Percentiles rank a stretch among this genome's conserved stretches.
These are phyloP conservation scores for Phoma herbarum DNA, from an alignment of 2,329 filamentous ascomycete species.

Conservation along the genomic window DNA sequence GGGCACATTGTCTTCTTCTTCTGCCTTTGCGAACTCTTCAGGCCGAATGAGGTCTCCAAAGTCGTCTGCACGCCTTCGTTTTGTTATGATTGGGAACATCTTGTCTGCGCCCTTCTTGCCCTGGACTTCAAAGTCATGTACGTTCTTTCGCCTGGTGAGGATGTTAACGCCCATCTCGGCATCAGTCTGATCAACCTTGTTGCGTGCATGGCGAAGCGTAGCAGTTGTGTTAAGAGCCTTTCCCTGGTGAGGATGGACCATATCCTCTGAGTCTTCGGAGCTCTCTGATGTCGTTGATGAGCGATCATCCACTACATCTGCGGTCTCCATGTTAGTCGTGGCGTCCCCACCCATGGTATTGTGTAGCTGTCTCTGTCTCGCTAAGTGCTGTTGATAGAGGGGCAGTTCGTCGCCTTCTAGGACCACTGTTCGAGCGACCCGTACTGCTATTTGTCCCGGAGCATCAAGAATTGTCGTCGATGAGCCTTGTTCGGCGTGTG, in stretches of 20 bases:
- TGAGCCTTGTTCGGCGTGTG: constrained; percentile 34
- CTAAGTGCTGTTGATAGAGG: constrained; percentile 91
- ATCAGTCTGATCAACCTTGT: constrained; percentile 83
- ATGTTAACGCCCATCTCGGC: constrained; percentile 93
- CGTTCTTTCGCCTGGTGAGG: constrained; percentile 83
- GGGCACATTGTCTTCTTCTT: constrained; percentile 83
- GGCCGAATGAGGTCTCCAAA: constrained; percentile 94
- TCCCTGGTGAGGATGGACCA: constrained; percentile 76
- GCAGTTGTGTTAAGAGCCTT: constrained; percentile 89
- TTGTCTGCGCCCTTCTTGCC: constrained; percentile 92
- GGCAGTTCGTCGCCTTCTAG: constrained; percentile 79
- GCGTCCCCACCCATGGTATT: constrained; percentile 75
- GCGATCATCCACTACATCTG: constrained; percentile 81
- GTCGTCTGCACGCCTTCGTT: constrained; percentile 82
- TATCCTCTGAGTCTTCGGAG: constrained; percentile 84
- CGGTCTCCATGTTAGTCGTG: constrained; percentile 71
- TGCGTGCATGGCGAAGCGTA: constrained; percentile 80
- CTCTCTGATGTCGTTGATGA: constrained; percentile 86
- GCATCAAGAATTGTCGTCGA: constrained; percentile 70
- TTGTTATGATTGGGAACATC: constrained; percentile 86
- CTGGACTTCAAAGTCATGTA: constrained; percentile 93
- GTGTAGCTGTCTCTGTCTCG: constrained; percentile 86
- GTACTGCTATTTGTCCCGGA: constrained; percentile 58
- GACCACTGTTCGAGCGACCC: constrained; percentile 62
- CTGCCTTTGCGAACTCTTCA: constrained; percentile 91